Evolutionary conservation across 1,139 yeast genomes (phyloP), one percentile per base, ranked within the genome.

Genomic region (Hyphopichia buzzinii): DNA sequence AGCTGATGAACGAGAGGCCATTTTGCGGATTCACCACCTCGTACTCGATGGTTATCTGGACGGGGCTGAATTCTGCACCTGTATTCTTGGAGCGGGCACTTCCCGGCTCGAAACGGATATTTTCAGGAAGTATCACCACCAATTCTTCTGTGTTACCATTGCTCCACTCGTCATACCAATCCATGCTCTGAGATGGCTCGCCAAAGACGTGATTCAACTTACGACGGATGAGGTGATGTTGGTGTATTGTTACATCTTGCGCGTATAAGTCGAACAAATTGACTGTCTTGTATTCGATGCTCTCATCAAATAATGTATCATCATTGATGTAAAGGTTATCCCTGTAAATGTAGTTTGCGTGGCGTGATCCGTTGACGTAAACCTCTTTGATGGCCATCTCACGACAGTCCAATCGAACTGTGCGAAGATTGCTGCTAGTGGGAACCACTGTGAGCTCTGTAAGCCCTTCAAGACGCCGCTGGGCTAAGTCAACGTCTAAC

Each of bases 371-470:
- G 56, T 90, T 88, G 32, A 92, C 76, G 30, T 67, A 67, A 8
- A 88, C 82, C 26, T 77, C 77, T 23, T 72, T 72, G 29, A 90
- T 77, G 32, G 64, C 66, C 63, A 88, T 75, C 41, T 87, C 90
- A 39, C 96, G 78, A 44, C 95, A 87, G 56, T 92, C 97, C 37
- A 92, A 65, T 38, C 77, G 76, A 23, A 92, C 68, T 11, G 68
- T 66, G 37, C 76, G 77, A 30, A 90, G 62, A 1, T 67, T 57
- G 8, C 78, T 75, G 14, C 81, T 78, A 3, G 81, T 66, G 0
- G 97, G 97, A 16, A 86, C 66, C 11, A 90, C 67, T 2, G 94
- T 84, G 26, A 92, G 64, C 54, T 89, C 97, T 0, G 97, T 88
- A 48, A 77, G 73, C 11, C 97, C 98, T n/a, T 60, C 59, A 8